Base-by-base conservation (phyloP, 73 alveolate genomes). In the Paramecium sexaurelia region DNA sequence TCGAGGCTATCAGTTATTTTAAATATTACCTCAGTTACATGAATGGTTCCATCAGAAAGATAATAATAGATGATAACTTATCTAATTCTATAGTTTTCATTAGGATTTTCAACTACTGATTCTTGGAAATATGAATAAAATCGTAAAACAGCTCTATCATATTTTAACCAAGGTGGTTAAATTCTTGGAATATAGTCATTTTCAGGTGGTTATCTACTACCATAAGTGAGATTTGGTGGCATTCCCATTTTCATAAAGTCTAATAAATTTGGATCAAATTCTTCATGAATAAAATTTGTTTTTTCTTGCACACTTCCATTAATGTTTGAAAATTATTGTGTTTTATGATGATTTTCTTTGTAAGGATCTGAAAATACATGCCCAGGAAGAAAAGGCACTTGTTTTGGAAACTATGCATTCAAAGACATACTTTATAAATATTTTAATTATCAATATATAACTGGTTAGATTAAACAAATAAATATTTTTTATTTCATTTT, bases 31-130 rank as follows among this genome's bases (percentile, higher is more conserved):
- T 98, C 99, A 92, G 95, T 96, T 55, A 96, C 95, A 75, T 96
- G 98, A 91, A 97, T 88, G 2, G 99, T 97, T 91, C 97, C 99
- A 85, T 97, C 99, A 56, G 96, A 98, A 39, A 98, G 95, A 92
- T 98, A 96, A 96, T 97, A 97, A 94, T 94, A 95, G 92, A 98
- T 91, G 85, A 94, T 93, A 89, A 98, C 95, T 93, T 94, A 95
- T 85, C 99, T 83, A 36, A 95, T 94, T 45, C 99, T 87, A 92
- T 92, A 97, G 68, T 95, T 96, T 87, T 96, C 99, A 92, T 75
- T 93, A 40, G 99, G 98, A 68, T 92, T 94, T 92, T 97, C 98
- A 7, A 94, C 98, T 32, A 97, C 99, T 57, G 98, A 95, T 94
- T 97, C 99, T 89, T 93, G 84, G 96, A 98, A 98, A 89, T 97